These are phyloP conservation scores for Lodderomyces parapsilosis DNA, from an alignment of 1,139 yeast genomes.

Conservation along the genomic window DNA sequence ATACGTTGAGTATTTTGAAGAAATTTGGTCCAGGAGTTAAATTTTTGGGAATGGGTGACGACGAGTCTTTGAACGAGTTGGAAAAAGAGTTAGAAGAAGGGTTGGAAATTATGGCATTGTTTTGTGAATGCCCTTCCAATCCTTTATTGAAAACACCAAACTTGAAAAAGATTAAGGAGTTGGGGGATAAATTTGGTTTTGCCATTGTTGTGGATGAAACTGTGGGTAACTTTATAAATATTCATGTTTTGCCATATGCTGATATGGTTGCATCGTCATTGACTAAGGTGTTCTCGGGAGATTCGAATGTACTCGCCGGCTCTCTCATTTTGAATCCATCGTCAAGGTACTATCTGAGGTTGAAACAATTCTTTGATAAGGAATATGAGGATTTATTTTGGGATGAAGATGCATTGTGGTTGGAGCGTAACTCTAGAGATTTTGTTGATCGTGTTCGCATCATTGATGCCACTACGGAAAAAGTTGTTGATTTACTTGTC, in stretches of 20 bases:
- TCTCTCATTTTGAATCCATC: slow-evolving; percentile 75
- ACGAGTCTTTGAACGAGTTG: slow-evolving; percentile 62
- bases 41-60: slow-evolving; percentile 84
- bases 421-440: slow-evolving; percentile 92
- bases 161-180: slow-evolving; percentile 55
- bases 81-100: slow-evolving; percentile 63
- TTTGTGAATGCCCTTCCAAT: slow-evolving; percentile 93
- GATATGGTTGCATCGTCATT: slow-evolving; percentile 86
- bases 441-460: slow-evolving; percentile 66
- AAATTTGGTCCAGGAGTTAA: slow-evolving; percentile 90
- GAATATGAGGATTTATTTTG: slow-evolving; percentile 76
- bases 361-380: slow-evolving; percentile 53
- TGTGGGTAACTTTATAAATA: slow-evolving; percentile 83
- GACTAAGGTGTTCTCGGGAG: slow-evolving; percentile 92
- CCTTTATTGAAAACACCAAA: slow-evolving; percentile 86
- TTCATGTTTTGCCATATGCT: slow-evolving; percentile 76
- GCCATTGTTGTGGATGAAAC: slow-evolving; percentile 90
- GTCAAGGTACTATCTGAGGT: slow-evolving; percentile 49
- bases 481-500: slow-evolving; percentile 50
- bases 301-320: slow-evolving; percentile 95
- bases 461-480: slow-evolving; percentile 66
- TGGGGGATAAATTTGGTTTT: slow-evolving; percentile 71
- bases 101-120: slow-evolving; percentile 61
- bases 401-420: slow-evolving; percentile 90
- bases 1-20: slow-evolving; percentile 77